These are phyloP conservation scores for Colletotrichum graminicola DNA, from an alignment of 2,329 filamentous ascomycete species.

Conservation along the genomic window DNA sequence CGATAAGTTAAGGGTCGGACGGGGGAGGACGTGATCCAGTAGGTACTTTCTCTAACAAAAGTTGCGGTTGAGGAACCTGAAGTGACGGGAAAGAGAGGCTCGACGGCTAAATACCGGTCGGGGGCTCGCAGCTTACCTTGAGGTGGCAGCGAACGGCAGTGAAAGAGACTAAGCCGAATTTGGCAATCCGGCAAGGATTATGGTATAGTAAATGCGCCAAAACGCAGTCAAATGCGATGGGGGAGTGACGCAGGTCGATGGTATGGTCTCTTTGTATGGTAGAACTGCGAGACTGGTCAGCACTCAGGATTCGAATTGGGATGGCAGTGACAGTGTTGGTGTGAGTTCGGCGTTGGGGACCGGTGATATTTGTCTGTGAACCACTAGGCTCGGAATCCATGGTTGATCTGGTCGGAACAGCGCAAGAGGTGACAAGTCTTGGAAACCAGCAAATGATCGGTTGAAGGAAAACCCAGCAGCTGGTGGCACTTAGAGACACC, in stretches of 20 bases:
- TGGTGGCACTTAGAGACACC: constrained; percentile 23
- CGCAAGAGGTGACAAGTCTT: background rate
- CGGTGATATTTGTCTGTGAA: background rate
- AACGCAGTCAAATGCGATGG: constrained; percentile 27
- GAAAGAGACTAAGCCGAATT: constrained; percentile 23
- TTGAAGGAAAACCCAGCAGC: constrained; percentile 15
- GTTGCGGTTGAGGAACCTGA: constrained; percentile 11
- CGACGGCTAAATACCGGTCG: constrained; percentile 34
- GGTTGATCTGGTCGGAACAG: background rate
- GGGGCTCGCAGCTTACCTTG: constrained; percentile 37
- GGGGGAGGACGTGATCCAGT: no score
- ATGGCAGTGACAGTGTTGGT: constrained; percentile 7
- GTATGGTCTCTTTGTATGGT: constrained; percentile 25
- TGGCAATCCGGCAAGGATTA: constrained; percentile 24
- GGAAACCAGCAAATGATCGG: background rate
- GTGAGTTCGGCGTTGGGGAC: constrained; percentile 6
- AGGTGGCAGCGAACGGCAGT: constrained; percentile 8
- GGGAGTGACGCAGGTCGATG: constrained; percentile 26
- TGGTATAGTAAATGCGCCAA: constrained; percentile 29
- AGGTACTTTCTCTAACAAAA: constrained; percentile 10
- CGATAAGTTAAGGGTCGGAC: constrained; percentile 16
- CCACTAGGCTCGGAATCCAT: constrained; percentile 25
- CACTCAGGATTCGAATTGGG: constrained; percentile 13
- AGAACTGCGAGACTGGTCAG: constrained; percentile 36
- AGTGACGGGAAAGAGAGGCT: background rate